These are phyloP conservation scores for Metroxylon sagu DNA, from an alignment of 176 grass and related monocot genomes.

Conservation along the genomic window DNA sequence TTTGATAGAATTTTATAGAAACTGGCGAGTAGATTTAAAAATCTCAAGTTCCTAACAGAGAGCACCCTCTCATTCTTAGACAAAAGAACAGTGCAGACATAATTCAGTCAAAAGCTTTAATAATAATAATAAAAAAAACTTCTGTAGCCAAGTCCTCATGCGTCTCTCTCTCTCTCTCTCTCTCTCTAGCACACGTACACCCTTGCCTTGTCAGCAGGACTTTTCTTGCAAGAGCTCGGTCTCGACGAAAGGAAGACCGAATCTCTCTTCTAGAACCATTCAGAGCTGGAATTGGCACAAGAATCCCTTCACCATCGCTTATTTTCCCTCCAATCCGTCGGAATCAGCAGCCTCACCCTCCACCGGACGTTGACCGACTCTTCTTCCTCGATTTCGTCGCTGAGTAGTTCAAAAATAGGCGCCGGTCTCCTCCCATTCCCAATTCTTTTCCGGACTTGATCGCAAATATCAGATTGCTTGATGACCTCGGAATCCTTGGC, in stretches of 20 bases:
- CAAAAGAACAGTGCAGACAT: too few relatives aligned
- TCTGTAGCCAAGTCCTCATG: too few relatives aligned
- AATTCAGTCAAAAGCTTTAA: too few relatives aligned
- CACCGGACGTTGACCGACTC: neutral
- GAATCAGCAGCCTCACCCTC: neutral
- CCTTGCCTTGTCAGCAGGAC: neutral
- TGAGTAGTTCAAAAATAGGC: neutral
- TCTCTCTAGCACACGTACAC: neutral
- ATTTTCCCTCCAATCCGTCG: neutral
- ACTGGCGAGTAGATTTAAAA: too few relatives aligned
- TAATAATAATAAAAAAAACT: too few relatives aligned
- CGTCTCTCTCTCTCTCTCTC: neutral
- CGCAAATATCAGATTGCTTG: neutral
- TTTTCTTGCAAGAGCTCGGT: neutral
- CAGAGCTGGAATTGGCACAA: constrained; percentile 1
- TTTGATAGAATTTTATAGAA: too few relatives aligned
- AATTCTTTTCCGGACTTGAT: constrained; percentile 1
- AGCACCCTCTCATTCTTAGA: too few relatives aligned
- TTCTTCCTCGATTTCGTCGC: constrained; percentile 11
- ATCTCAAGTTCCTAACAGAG: too few relatives aligned
- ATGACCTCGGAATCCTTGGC: constrained; percentile 8
- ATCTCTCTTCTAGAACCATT: neutral
- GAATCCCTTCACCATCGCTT: constrained; percentile 7
- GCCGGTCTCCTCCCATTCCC: neutral
- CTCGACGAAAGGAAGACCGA: constrained; percentile 14